These are phyloP conservation scores for Cercospora canescens DNA, from an alignment of 2,329 filamentous ascomycete species.

Conservation along the genomic window DNA sequence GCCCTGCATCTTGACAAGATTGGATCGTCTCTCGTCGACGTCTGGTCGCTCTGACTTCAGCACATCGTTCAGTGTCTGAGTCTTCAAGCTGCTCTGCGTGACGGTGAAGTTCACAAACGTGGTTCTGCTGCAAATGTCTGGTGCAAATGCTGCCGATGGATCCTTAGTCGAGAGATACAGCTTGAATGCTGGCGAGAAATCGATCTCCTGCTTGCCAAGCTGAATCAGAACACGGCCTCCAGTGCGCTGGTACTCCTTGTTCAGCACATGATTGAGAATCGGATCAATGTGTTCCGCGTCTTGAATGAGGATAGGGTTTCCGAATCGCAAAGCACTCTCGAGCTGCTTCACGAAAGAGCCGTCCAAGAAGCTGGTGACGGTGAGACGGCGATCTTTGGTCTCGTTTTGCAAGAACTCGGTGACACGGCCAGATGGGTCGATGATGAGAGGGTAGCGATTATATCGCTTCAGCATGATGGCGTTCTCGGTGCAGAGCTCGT, in stretches of 20 bases:
- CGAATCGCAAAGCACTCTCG: conserved; percentile 94
- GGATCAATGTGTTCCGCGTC: conserved; percentile 97
- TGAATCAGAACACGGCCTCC: conserved; percentile 97
- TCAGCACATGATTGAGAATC: conserved; percentile 95
- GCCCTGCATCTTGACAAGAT: conserved; percentile 97
- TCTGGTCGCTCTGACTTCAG: conserved; percentile 96
- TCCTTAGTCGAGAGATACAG: conserved; percentile 93
- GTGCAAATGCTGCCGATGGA: conserved; percentile 91
- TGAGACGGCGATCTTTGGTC: conserved; percentile 88
- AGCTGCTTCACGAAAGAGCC: conserved; percentile 98
- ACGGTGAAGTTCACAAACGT: conserved; percentile 99
- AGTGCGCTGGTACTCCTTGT: conserved; percentile 99
- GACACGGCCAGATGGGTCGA: conserved; percentile 92
- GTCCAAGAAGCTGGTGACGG: conserved; percentile 96
- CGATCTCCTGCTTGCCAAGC: conserved; percentile 97
- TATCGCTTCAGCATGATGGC: conserved; percentile 96
- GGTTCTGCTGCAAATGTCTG: conserved; percentile 95
- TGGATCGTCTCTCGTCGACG: conserved; percentile 92
- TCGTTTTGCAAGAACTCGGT: conserved; percentile 95
- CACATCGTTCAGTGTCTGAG: conserved; percentile 95
- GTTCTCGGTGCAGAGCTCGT: conserved; percentile 98
- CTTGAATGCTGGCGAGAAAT: conserved; percentile 96
- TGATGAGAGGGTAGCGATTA: conserved; percentile 97
- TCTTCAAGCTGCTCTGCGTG: conserved; percentile 97
- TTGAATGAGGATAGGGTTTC: conserved; percentile 97